These are phyloP conservation scores for Fusarium palustre DNA, from an alignment of 2,329 filamentous ascomycete genomes.

Conservation along the genomic window DNA sequence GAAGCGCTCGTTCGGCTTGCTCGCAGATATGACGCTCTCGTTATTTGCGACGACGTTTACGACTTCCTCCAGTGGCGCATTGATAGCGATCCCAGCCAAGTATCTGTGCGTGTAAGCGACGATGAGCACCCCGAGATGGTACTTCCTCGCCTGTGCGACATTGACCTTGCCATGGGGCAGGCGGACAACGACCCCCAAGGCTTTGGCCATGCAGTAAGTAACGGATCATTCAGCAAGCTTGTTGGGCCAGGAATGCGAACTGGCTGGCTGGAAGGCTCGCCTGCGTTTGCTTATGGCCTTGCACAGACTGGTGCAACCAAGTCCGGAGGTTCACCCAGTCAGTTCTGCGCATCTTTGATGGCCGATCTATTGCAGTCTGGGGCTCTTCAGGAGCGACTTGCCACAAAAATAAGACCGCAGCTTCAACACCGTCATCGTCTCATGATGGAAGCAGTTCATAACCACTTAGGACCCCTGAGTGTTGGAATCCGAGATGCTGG, in stretches of 20 bases:
- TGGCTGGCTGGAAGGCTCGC: slow-evolving; percentile 86
- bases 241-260: slow-evolving; percentile 83
- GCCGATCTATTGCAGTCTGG: slow-evolving; percentile 60
- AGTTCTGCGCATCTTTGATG: slow-evolving; percentile 65
- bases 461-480: slow-evolving; percentile 72
- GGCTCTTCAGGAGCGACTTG: slow-evolving; percentile 59
- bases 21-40: slow-evolving; percentile 80
- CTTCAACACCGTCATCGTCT: slow-evolving; percentile 59
- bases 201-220: slow-evolving; percentile 86
- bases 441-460: slow-evolving; percentile 69
- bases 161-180: slow-evolving; percentile 76
- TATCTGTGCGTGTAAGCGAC: slow-evolving; percentile 43
- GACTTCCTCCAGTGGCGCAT: slow-evolving; percentile 86
- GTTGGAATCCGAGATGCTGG: slow-evolving; percentile 57
- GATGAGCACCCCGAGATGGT: slow-evolving; percentile 59
- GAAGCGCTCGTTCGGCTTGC: slow-evolving; percentile 79
- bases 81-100: slow-evolving; percentile 20
- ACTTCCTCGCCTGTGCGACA: slow-evolving; percentile 81
- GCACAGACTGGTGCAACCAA: slow-evolving; percentile 65
- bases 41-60: slow-evolving; percentile 93
- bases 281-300: slow-evolving; percentile 63
- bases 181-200: slow-evolving; percentile 54
- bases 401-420: slow-evolving; percentile 56
- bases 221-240: slow-evolving; percentile 92
- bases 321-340: slow-evolving; percentile 69